These are phyloP conservation scores for Pythium dissimile DNA, from an alignment of 352 stramenopile genomes.

Conservation along the genomic window DNA sequence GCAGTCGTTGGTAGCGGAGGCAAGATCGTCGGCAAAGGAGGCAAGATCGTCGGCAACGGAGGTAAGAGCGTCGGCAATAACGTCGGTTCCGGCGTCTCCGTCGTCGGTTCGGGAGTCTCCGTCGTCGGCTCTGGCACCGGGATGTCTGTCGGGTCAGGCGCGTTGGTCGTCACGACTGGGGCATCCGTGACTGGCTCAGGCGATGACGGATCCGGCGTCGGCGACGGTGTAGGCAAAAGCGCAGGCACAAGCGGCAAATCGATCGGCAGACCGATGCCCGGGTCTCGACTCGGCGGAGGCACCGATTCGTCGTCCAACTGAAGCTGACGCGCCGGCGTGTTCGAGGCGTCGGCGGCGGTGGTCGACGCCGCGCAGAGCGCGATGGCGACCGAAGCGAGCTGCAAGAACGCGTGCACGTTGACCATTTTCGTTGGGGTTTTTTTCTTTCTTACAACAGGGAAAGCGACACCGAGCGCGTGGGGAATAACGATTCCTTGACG, in stretches of 20 bases:
- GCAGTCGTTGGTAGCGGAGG: background rate
- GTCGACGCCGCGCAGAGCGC: constrained; percentile 7
- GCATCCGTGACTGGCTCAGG: background rate
- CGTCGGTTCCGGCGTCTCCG: background rate
- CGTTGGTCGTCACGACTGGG: background rate
- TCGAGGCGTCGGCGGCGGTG: background rate
- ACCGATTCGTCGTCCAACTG: background rate
- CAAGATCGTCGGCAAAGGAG: background rate
- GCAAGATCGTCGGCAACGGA: background rate
- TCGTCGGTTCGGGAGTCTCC: background rate
- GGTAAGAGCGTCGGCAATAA: background rate
- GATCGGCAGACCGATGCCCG: no score
- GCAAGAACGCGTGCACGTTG: constrained; percentile 2
- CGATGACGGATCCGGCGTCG: background rate
- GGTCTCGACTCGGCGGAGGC: background rate
- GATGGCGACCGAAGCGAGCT: constrained; percentile 2
- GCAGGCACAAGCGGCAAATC: background rate
- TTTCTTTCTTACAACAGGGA: background rate
- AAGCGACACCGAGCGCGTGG: background rate
- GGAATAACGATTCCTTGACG: background rate
- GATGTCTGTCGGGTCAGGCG: background rate
- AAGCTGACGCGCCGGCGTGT: background rate
- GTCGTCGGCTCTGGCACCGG: background rate
- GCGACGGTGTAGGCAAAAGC: background rate
- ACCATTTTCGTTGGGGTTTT: constrained; percentile 6